Percentiles rank a stretch among this genome's conserved stretches.
phyloP scores from a whole-genome alignment of 164 flowering plant species.

The Santalum album region DNA sequence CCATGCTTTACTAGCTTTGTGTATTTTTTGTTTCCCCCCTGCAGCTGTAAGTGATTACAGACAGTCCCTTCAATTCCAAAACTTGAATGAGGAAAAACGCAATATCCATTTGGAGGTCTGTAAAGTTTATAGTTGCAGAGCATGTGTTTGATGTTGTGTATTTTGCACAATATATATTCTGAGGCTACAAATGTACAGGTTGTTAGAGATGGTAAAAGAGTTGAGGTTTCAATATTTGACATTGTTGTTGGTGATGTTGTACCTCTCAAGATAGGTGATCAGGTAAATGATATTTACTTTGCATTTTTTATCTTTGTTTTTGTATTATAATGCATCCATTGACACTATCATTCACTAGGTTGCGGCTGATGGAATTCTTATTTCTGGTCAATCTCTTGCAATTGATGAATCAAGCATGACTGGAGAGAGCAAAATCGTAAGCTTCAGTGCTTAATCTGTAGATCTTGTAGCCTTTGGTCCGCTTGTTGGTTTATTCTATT shows the following conservation, averaged over 20 bases:
- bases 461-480: not conserved
- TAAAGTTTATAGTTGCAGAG: not conserved
- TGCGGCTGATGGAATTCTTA: conserved; percentile 85
- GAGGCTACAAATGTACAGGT: conserved; percentile 32
- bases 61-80: conserved; percentile 92
- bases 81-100: conserved; percentile 82
- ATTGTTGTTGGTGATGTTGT: conserved; percentile 93
- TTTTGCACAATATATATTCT: not conserved
- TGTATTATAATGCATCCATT: not conserved
- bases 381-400: conserved; percentile 83
- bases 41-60: conserved; percentile 85
- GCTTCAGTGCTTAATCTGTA: conserved; percentile 7
- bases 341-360: conserved; percentile 33
- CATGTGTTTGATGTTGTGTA: not conserved
- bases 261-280: conserved; percentile 93
- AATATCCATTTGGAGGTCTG: conserved; percentile 82
- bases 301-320: not conserved
- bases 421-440: conserved; percentile 94
- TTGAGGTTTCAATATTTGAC: conserved; percentile 80
- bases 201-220: conserved; percentile 76
- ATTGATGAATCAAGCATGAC: conserved; percentile 99
- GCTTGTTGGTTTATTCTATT: not conserved
- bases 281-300: conserved; percentile 31
- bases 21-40: conserved; percentile 8
- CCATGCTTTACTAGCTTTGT: too few species aligned